These are phyloP conservation scores for Cystobasidium sp. DNA, from an alignment of 1,284 basidiomycete species.

Conservation along the genomic window DNA sequence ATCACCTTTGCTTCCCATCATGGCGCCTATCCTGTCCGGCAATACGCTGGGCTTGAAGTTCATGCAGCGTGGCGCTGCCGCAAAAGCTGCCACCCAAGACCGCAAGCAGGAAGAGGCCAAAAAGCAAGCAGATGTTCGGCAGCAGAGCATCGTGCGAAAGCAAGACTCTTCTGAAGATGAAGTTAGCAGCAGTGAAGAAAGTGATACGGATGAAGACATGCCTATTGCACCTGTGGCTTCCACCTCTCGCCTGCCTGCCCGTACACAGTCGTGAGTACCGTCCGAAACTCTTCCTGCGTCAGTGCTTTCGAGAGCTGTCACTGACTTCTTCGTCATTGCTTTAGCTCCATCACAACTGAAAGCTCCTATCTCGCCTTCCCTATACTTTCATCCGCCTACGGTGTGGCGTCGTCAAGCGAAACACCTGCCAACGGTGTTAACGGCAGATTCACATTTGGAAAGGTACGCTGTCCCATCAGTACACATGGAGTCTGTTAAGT, in stretches of 20 bases:
- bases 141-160: not conserved
- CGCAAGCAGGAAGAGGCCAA: conserved; percentile 19
- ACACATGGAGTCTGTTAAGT: not conserved
- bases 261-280: conserved; percentile 8
- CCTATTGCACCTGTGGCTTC: conserved; percentile 1
- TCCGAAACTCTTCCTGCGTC: not conserved
- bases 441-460: conserved; percentile 11
- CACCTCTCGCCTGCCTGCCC: conserved; percentile 15
- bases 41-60: conserved; percentile 38
- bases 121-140: not conserved
- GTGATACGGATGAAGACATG: not conserved
- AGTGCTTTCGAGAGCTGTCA: not conserved
- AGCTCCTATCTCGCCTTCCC: conserved; percentile 38
- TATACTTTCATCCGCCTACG: conserved; percentile 32
- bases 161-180: not conserved
- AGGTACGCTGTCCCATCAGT: not conserved
- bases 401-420: conserved; percentile 5
- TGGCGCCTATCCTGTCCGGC: conserved; percentile 16
- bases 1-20: not conserved
- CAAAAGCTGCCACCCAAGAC: conserved; percentile 34
- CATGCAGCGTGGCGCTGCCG: conserved; percentile 39
- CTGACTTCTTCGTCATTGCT: not conserved
- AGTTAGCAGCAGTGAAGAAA: not conserved
- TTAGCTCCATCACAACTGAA: conserved; percentile 13
- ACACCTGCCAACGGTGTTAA: not conserved